A percentile compares a stretch with the other conserved stretches of the same genome.
Evolutionary conservation across 1,139 yeast species (phyloP).

Genomic region (Yamadazyma membranifaciens): DNA sequence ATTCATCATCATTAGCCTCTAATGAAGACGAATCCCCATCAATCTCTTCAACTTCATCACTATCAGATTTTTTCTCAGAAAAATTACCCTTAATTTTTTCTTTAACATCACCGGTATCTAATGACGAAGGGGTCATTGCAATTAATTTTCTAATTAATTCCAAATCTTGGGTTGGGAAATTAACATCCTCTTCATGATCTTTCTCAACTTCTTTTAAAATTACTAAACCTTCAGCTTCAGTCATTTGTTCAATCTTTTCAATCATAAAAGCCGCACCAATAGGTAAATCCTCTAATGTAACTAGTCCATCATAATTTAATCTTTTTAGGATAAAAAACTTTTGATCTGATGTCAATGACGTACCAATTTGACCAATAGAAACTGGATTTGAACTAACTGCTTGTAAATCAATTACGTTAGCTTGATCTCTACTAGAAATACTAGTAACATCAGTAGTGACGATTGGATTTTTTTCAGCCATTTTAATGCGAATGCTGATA

Average conservation of each 20-base stretch:
- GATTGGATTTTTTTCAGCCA: conserved; percentile 3
- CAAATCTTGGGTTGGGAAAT: conserved; percentile 41
- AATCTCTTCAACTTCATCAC: conserved; percentile 28
- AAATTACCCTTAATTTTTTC: conserved; percentile 13
- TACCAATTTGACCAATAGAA: conserved; percentile 25
- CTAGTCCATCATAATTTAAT: conserved; percentile 24
- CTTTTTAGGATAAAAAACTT: conserved; percentile 26
- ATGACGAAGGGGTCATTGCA: conserved; percentile 6
- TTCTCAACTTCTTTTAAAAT: conserved; percentile 38
- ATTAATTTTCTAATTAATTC: conserved; percentile 21
- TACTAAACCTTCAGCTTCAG: conserved; percentile 38
- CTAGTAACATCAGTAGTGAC: conserved; percentile 1
- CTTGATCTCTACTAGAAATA: conserved; percentile 6
- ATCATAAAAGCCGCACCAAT: conserved; percentile 34
- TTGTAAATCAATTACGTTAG: conserved; percentile 20
- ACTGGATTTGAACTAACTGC: conserved; percentile 21
- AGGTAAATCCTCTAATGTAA: conserved; percentile 31
- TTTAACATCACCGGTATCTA: neutral
- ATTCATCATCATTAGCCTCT: conserved; percentile 5
- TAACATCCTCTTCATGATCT: conserved; percentile 48
- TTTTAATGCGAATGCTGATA: neutral
- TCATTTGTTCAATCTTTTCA: conserved; percentile 35
- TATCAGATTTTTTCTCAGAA: conserved; percentile 19
- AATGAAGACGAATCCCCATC: conserved; percentile 22
- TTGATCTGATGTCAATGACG: conserved; percentile 23